Conservation (phyloP, 306 rosid species). For the Begonia peltatifolia region DNA sequence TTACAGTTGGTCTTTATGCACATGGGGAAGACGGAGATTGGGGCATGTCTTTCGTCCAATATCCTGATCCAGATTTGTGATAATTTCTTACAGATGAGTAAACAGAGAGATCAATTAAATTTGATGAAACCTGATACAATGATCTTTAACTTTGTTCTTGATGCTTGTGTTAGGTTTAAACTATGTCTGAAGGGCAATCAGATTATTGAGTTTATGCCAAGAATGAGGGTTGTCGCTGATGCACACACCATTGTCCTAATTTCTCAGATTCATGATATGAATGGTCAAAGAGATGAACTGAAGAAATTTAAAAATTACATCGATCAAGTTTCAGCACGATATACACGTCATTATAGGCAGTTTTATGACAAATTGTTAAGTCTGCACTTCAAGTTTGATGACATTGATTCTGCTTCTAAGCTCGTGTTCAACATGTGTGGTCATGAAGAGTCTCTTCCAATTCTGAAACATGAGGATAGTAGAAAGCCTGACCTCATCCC, state of each 20-base stretch:
- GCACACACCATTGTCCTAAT: constrained; percentile 49
- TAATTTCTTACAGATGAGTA: constrained; percentile 20
- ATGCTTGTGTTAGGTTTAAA: constrained; percentile 66
- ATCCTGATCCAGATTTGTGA: constrained; percentile 47
- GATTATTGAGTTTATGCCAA: constrained; percentile 48
- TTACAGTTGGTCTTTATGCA: constrained; percentile 47
- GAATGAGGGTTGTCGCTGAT: constrained; percentile 43
- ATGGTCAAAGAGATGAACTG: constrained; percentile 65
- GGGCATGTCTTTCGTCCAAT: constrained; percentile 50
- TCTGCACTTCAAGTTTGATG: constrained; percentile 69
- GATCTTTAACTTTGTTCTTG: constrained; percentile 69
- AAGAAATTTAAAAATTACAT: constrained; percentile 38
- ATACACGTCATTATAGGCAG: constrained; percentile 35
- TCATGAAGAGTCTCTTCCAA: constrained; percentile 14
- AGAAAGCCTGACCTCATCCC: constrained; percentile 39
- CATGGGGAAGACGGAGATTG: constrained; percentile 55
- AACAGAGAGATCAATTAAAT: constrained; percentile 18
- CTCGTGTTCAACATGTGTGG: constrained; percentile 52
- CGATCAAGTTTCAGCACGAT: constrained; percentile 32
- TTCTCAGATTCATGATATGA: constrained; percentile 58
- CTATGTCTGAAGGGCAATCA: constrained; percentile 45
- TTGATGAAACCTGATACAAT: constrained; percentile 32
- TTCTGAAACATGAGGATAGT: constrained; percentile 13
- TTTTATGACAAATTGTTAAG: constrained; percentile 75
- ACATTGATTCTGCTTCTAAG: constrained; percentile 46